These are phyloP conservation scores for Sporisorium graminicola DNA, from an alignment of 1,284 basidiomycete genomes.

Conservation along the genomic window DNA sequence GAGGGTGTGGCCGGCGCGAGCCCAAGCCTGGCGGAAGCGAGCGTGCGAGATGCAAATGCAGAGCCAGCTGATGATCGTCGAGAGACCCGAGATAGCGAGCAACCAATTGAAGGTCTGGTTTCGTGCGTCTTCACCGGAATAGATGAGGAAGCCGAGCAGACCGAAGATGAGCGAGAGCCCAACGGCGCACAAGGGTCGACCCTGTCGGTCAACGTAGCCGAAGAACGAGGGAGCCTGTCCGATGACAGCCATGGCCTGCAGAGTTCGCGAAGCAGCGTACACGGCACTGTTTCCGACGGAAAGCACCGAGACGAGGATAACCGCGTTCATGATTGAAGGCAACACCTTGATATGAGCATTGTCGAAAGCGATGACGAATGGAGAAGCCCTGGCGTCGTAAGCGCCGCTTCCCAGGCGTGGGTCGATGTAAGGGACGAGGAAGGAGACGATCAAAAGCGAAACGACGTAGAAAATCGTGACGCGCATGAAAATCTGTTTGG, in stretches of 20 bases:
- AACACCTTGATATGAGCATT: conserved; percentile 71
- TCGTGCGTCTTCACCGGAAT: conserved; percentile 69
- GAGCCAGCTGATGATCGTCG: conserved; percentile 72
- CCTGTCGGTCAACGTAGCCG: conserved; percentile 72
- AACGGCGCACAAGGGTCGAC: conserved; percentile 72
- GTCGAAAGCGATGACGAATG: conserved; percentile 73
- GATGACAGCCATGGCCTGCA: conserved; percentile 66
- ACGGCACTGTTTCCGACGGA: conserved; percentile 71
- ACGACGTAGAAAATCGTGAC: conserved; percentile 73
- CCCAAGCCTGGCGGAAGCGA: conserved; percentile 76
- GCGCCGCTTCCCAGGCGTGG: conserved; percentile 58
- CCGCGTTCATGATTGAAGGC: conserved; percentile 72
- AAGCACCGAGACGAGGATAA: conserved; percentile 71
- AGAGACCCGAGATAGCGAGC: conserved; percentile 72
- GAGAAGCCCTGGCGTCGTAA: conserved; percentile 71
- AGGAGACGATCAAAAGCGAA: conserved; percentile 76
- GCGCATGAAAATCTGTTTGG: conserved; percentile 72
- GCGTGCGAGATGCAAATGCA: conserved; percentile 67
- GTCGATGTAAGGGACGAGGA: conserved; percentile 71
- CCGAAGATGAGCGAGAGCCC: conserved; percentile 60
- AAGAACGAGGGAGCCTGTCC: conserved; percentile 72
- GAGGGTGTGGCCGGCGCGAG: conserved; percentile 71
- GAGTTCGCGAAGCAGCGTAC: conserved; percentile 70
- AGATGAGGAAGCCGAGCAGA: conserved; percentile 67
- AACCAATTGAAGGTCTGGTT: conserved; percentile 71